Percentiles rank a stretch among this genome's conserved stretches.
phyloP scores from a whole-genome alignment of 163 green algal species.

The Scenedesmus sp. region DNA sequence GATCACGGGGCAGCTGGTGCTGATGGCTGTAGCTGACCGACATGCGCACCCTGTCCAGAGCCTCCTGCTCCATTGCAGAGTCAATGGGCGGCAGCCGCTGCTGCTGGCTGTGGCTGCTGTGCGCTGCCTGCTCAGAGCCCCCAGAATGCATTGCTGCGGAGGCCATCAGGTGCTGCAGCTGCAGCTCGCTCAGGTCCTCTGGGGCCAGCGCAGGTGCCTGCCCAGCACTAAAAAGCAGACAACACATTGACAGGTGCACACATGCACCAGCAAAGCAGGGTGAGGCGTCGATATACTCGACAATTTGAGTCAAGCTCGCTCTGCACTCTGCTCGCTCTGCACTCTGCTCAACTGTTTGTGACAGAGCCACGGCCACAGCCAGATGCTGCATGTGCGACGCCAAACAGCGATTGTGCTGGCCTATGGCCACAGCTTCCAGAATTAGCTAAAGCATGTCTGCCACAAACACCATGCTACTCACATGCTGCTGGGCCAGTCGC shows the following conservation, averaged over 20 bases:
- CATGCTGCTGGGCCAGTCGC: conserved; percentile 40
- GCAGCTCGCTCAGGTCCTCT: neutral
- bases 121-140: neutral
- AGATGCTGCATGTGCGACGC: neutral
- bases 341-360: no score
- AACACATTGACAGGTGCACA: neutral
- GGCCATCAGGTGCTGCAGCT: neutral
- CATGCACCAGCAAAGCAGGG: neutral
- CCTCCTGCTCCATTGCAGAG: conserved; percentile 21
- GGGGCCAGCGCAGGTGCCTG: neutral
- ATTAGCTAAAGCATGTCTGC: neutral
- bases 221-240: conserved; percentile 17
- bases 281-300: neutral
- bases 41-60: conserved; percentile 21
- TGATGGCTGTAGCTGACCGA: conserved; percentile 5
- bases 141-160: conserved; percentile 6
- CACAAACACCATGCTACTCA: neutral
- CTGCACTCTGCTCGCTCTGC: no score
- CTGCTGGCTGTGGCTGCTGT: neutral
- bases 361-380: neutral
- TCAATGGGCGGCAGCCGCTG: neutral
- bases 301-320: no score
- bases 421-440: no score
- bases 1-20: neutral
- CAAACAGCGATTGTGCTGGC: neutral